Base-by-base conservation (phyloP, 2,329 filamentous ascomycete species). In the Fusarium verticillioides region DNA sequence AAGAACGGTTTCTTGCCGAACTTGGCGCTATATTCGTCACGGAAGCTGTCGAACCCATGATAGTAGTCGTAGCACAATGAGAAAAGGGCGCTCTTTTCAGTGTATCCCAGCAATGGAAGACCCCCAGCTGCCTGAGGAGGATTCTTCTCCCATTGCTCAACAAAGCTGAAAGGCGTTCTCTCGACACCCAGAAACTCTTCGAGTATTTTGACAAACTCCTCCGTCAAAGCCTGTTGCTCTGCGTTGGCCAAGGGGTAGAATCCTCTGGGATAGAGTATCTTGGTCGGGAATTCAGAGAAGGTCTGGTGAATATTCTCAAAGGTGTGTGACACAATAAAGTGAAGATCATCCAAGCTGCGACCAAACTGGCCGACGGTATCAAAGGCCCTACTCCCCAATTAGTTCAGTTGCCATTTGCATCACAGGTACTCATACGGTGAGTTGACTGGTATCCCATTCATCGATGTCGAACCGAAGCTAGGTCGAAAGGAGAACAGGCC, bases 361-460 rank as follows among this genome's bases (percentile, higher is more conserved):
- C n/a, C n/a, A 52, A 52, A 52, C 9, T 36, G 49, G 5, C 49
- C 50, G 9, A 28, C 23, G 18, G 34, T 53, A n/a, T 53, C 34
- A 12, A 53, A 28, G 0, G 23, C 23, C 2, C 50, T 53, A 4
- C 18, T 5, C n/a, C 0, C 28, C 7, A 0, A n/a, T 53, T n/a
- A 37, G 13, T 3, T 12, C 32, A 9, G 47, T 12, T 4, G 1
- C 10, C 10, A 2, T 34, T 11, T 16, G 30, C 7, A 50, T 3
- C 10, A 23, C 8, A 36, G 34, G 34, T 18, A 36, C 34, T 36
- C 32, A 53, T n/a, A 53, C 50, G 34, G 23, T 7, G 50, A 53
- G n/a, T 53, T 39, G 19, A 1, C 23, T 4, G 50, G 50, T 28
- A 39, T 53, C 11, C 50, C 23, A 2, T 18, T 39, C 50, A 53